These are phyloP conservation scores for Halophytophthora batemanensis DNA, from an alignment of 352 stramenopile species.

Conservation along the genomic window DNA sequence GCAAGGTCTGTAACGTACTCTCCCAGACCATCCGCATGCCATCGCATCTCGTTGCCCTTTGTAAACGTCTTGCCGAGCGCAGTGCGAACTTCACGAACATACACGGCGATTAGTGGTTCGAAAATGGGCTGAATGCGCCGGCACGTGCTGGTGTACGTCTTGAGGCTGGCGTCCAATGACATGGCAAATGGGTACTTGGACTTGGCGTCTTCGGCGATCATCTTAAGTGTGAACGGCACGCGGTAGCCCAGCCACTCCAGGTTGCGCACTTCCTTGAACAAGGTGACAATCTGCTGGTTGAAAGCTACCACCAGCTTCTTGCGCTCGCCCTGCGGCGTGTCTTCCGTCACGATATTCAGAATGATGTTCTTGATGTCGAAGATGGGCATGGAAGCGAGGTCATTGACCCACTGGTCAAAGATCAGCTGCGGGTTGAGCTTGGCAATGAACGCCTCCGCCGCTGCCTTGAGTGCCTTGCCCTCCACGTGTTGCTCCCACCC, in stretches of 20 bases:
- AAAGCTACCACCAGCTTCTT: slow-evolving; percentile 91
- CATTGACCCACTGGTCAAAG: slow-evolving; percentile 94
- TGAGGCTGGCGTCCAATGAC: slow-evolving; percentile 95
- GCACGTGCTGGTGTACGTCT: slow-evolving; percentile 89
- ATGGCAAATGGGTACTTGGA: slow-evolving; percentile 97
- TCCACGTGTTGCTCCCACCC: slow-evolving; percentile 98
- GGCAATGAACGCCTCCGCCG: slow-evolving; percentile 81
- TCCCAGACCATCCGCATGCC: slow-evolving; percentile 82
- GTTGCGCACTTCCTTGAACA: slow-evolving; percentile 99
- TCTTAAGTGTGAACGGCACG: slow-evolving; percentile 94
- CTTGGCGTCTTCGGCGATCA: slow-evolving; percentile 96
- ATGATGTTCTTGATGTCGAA: slow-evolving; percentile 92
- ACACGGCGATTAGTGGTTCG: slow-evolving; percentile 65
- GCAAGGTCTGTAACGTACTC: slow-evolving; percentile 89
- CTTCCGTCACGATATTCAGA: slow-evolving; percentile 86
- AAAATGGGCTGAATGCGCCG: slow-evolving; percentile 83
- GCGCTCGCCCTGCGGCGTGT: slow-evolving; percentile 61
- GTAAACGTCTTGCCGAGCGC: slow-evolving; percentile 88
- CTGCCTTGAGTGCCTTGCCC: slow-evolving; percentile 94
- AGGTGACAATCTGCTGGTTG: slow-evolving; percentile 96
- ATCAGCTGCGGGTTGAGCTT: slow-evolving; percentile 90
- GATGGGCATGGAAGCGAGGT: slow-evolving; percentile 87
- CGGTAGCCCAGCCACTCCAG: slow-evolving; percentile 97
- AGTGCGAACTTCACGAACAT: slow-evolving; percentile 78
- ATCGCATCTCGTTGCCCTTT: slow-evolving; percentile 87